phyloP scores from a whole-genome alignment of 2,329 filamentous ascomycete genomes.

The Leptoxyphium fumago region DNA sequence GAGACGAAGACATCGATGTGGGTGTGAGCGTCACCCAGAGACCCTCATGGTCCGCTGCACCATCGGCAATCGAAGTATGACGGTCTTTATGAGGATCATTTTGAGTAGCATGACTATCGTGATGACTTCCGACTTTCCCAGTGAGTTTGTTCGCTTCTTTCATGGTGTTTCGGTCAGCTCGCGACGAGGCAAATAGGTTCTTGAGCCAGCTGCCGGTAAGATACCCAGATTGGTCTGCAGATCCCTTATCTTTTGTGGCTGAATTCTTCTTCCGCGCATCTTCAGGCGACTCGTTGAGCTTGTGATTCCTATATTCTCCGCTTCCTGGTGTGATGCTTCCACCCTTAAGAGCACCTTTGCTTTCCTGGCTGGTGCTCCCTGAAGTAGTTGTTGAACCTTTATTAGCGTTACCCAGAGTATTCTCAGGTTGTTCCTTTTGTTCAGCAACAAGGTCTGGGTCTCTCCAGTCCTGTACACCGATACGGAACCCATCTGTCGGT shows the following conservation, averaged over 20 bases:
- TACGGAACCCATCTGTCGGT: conserved; percentile 53
- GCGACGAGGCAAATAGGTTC: conserved; percentile 9
- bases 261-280: conserved; percentile 3
- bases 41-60: conserved; percentile 45
- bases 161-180: conserved; percentile 1
- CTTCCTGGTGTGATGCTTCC: conserved; percentile 59
- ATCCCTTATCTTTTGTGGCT: conserved; percentile 4
- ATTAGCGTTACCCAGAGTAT: conserved; percentile 1
- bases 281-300: conserved; percentile 10
- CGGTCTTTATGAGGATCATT: not conserved
- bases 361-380: conserved; percentile 16
- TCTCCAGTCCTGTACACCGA: conserved; percentile 77
- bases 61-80: conserved; percentile 1
- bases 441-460: conserved; percentile 56
- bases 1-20: conserved; percentile 70
- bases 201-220: conserved; percentile 13
- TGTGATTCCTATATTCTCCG: conserved; percentile 47
- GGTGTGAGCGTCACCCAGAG: conserved; percentile 96
- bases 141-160: not conserved
- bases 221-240: conserved; percentile 5
- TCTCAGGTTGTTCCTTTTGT: conserved; percentile 15
- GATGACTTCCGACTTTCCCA: not conserved
- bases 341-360: conserved; percentile 36
- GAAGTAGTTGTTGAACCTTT: conserved; percentile 1
- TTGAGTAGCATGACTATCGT: not conserved